Evolutionary conservation across 1,139 yeast genomes (phyloP).

Genomic region (Geotrichum fermentans): DNA sequence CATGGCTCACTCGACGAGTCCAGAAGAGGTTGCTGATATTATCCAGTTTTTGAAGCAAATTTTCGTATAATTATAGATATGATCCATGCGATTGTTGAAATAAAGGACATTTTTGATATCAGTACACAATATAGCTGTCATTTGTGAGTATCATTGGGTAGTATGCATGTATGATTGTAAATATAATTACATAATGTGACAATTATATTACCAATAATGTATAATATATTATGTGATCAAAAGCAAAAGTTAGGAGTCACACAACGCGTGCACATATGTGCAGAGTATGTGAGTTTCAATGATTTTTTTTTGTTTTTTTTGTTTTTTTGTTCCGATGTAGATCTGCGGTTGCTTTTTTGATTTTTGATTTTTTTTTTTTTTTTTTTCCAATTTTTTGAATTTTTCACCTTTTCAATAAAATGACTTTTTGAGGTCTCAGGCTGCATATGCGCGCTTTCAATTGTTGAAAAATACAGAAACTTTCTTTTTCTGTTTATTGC

Average conservation of each 20-base stretch:
- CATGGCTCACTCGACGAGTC: slow-evolving; percentile 5
- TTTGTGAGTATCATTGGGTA: not conserved
- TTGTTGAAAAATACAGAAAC: no score
- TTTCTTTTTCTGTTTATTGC: no score
- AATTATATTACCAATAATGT: no score
- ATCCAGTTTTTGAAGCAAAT: slow-evolving; percentile 3
- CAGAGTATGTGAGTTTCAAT: not conserved
- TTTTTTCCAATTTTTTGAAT: not conserved
- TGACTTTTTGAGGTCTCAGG: no score
- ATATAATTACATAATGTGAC: no score
- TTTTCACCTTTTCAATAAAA: not conserved
- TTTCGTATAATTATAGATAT: not conserved
- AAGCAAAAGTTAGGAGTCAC: no score
- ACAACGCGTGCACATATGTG: no score
- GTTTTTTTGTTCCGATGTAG: not conserved
- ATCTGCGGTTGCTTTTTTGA: not conserved
- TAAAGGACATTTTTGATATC: no score
- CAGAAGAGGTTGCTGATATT: not conserved
- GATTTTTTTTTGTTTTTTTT: not conserved
- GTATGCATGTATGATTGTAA: no score
- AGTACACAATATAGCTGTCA: not conserved
- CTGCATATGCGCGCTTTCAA: no score
- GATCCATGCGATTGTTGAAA: no score
- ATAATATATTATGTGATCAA: no score
- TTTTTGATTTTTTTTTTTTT: not conserved